These are phyloP conservation scores for Ambrosiella cleistominuta DNA, from an alignment of 2,329 filamentous ascomycete genomes.

Conservation along the genomic window DNA sequence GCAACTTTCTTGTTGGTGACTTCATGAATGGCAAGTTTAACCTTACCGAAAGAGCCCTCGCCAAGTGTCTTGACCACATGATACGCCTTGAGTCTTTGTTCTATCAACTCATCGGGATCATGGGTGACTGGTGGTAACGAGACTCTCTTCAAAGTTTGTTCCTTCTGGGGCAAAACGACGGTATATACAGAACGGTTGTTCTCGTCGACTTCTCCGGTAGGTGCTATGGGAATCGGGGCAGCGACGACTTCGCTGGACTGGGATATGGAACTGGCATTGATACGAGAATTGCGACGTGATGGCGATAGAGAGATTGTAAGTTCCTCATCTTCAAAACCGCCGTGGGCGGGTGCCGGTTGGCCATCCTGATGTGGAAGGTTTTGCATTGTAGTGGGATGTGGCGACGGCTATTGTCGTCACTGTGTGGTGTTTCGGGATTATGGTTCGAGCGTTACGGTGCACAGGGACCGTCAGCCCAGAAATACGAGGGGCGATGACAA, in stretches of 20 bases:
- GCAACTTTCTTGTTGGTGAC: conserved; percentile 90
- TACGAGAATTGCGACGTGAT: conserved; percentile 24
- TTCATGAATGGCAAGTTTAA: conserved; percentile 87
- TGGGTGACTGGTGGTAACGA: conserved; percentile 21
- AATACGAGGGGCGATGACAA: not conserved
- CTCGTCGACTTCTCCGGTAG: not conserved
- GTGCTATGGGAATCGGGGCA: conserved; percentile 12
- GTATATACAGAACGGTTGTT: not conserved
- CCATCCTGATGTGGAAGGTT: conserved; percentile 9
- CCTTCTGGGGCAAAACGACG: not conserved
- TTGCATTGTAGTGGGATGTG: conserved; percentile 4
- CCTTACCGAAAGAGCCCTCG: conserved; percentile 95
- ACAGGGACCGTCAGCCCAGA: not conserved
- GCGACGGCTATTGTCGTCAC: not conserved
- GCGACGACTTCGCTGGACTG: conserved; percentile 11
- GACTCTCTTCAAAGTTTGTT: not conserved
- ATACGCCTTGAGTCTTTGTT: conserved; percentile 82
- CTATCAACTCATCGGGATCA: conserved; percentile 29
- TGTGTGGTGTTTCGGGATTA: not conserved
- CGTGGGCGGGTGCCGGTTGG: conserved; percentile 5
- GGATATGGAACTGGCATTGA: conserved; percentile 9
- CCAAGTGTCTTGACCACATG: conserved; percentile 78
- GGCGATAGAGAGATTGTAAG: conserved; percentile 59
- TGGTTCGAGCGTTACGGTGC: not conserved
- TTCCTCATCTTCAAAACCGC: conserved; percentile 60